phyloP scores from a whole-genome alignment of 2,329 filamentous ascomycete species.

The Alternaria incomplexa region DNA sequence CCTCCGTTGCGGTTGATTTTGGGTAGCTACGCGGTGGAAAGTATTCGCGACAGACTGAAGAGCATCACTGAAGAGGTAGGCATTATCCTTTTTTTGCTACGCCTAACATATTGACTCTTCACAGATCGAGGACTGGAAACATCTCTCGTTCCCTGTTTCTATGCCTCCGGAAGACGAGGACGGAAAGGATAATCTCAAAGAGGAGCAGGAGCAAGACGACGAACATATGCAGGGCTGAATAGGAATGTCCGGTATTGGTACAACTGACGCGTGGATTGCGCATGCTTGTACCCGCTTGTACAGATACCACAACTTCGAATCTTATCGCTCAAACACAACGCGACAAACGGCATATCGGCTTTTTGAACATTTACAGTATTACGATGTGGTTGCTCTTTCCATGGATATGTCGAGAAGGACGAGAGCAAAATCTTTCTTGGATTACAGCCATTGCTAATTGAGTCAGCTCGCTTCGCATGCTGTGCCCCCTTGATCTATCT shows the following conservation, averaged over 20 bases:
- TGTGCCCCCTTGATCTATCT: slow-evolving; percentile 3
- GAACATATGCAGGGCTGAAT: slow-evolving; percentile 30
- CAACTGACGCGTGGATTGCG: neutral
- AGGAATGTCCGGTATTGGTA: neutral
- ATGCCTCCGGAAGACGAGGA: slow-evolving; percentile 29
- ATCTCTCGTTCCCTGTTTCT: slow-evolving; percentile 29
- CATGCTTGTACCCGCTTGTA: neutral
- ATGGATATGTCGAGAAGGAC: neutral
- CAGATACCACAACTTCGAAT: neutral
- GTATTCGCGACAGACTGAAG: slow-evolving; percentile 85
- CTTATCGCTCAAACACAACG: neutral
- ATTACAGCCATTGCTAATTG: neutral
- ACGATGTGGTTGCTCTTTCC: neutral
- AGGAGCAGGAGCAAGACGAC: slow-evolving; percentile 31
- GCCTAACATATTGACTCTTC: neutral
- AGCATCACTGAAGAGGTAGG: slow-evolving; percentile 89
- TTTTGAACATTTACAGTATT: neutral
- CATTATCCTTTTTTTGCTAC: neutral
- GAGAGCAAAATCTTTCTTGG: neutral
- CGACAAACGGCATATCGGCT: neutral
- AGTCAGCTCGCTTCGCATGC: neutral
- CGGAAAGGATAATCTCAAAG: slow-evolving; percentile 19
- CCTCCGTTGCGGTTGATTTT: slow-evolving; percentile 86
- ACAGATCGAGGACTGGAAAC: slow-evolving; percentile 38
- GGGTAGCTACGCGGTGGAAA: slow-evolving; percentile 94